Evolutionary conservation across 2,329 filamentous ascomycete genomes (phyloP), one percentile per base, ranked within the genome.

Genomic region (Ilyonectria destructans): DNA sequence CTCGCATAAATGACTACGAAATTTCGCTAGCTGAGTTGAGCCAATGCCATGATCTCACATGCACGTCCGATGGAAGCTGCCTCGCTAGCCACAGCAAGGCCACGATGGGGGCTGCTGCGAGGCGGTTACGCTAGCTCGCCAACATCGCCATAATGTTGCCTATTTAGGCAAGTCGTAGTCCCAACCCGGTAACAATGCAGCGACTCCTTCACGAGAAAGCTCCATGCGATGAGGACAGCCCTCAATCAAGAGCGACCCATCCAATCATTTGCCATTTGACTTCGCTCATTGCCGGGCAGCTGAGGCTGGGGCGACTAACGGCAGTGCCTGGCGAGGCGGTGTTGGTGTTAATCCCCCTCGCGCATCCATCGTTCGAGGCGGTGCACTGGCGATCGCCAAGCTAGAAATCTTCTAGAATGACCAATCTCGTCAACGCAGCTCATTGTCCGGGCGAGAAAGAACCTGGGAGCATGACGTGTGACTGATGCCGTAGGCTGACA

Each of bases 321-420:
- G 51, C 51, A 21, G 29, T 54, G 51, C 31, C 31, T 33, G 31
- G n/a, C 31, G 31, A 54, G 51, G 51, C 51, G 37, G 51, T 35
- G 31, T 54, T 35, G n/a, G 51, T 6, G 29, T 33, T 35, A 31
- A 54, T 54, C 51, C n/a, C n/a, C 31, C 51, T 10, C 35, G 29
- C 51, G 13, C n/a, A n/a, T 7, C 51, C 23, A 3, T n/a, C 26
- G 26, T 51, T 51, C 23, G 45, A 58, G 60, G 60, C 54, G 37
- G 60, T 58, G 52, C 60, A 58, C 26, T 26, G 26, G 26, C 26
- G 9, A 43, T 19, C 43, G 15, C 35, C 54, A 10, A 23, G 29
- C 15, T 57, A 56, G 52, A 62, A 62, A 52, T 40, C 52, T 62
- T 62, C 52, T 17, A 49, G 52, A 62, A 62, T 29, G 51, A 6